Percentiles rank a stretch among this genome's conserved stretches.
Evolutionary conservation across 371 early-diverging fungal genomes (phyloP).

Genomic region (Circinella minor): DNA sequence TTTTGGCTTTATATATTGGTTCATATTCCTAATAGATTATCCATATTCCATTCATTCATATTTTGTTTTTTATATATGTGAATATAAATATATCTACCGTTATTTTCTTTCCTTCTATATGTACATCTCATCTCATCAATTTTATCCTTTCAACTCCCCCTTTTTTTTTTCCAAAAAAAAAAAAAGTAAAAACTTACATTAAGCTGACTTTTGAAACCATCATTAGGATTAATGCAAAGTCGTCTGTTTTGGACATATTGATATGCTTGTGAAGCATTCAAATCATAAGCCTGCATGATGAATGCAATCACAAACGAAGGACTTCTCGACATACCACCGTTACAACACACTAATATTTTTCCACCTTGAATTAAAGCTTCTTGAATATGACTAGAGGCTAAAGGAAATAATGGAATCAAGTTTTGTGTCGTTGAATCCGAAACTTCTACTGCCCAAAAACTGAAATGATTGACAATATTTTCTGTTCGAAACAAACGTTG

Average conservation of each 20-base stretch:
- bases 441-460: constrained; percentile 55
- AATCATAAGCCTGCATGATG: constrained; percentile 74
- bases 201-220: constrained; percentile 80
- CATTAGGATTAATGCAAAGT: constrained; percentile 86
- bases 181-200: constrained; percentile 50
- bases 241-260: constrained; percentile 82
- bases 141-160: no score
- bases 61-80: no score
- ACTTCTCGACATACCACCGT: constrained; percentile 84
- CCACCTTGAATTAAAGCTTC: constrained; percentile 55
- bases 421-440: constrained; percentile 70
- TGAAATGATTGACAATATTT: constrained; percentile 25
- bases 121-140: no score
- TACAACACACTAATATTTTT: constrained; percentile 83
- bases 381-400: constrained; percentile 62
- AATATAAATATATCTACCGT: no score
- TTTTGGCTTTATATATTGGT: constrained; percentile 74
- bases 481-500: constrained; percentile 43
- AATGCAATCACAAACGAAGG: constrained; percentile 91
- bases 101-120: no score
- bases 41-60: no score
- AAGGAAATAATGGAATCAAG: constrained; percentile 78
- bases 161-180: background rate
- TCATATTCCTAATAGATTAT: constrained; percentile 69
- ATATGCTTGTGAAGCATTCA: constrained; percentile 75